A percentile compares a stretch with the other conserved stretches of the same genome.
Evolutionary conservation across 805 yeast genomes (phyloP).

Genomic region (Candida krabiensis): DNA sequence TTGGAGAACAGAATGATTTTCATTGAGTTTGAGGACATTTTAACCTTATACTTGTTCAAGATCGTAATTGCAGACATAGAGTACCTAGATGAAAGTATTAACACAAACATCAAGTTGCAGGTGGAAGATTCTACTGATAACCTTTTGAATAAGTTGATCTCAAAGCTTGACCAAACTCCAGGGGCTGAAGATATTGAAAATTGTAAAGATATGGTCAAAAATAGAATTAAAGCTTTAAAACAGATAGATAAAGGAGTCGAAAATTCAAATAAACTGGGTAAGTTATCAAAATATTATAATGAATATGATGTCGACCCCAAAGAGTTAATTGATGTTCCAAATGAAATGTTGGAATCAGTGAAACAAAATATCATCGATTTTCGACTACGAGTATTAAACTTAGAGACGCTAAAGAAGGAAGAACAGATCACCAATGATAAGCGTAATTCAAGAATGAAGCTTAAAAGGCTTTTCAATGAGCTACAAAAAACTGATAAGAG

Average conservation of each 20-base stretch:
- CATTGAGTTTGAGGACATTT: slow-evolving; percentile 28
- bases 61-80: slow-evolving; percentile 9
- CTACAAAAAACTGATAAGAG: slow-evolving; percentile 21
- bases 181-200: background rate
- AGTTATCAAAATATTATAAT: slow-evolving; percentile 14
- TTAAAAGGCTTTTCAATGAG: slow-evolving; percentile 41
- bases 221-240: slow-evolving; percentile 1
- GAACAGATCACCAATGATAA: slow-evolving; percentile 49
- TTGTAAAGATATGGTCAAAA: too few relatives aligned
- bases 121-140: slow-evolving; percentile 13
- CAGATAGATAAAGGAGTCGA: background rate
- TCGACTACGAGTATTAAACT: slow-evolving; percentile 51
- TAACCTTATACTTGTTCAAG: slow-evolving; percentile 25
- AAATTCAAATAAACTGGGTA: slow-evolving; percentile 6
- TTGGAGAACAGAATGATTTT: slow-evolving; percentile 22
- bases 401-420: slow-evolving; percentile 52
- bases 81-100: background rate
- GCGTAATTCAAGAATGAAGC: slow-evolving; percentile 44
- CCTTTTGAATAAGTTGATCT: slow-evolving; percentile 7
- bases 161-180: background rate
- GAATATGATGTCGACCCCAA: slow-evolving; percentile 54
- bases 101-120: slow-evolving; percentile 3
- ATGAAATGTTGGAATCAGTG: slow-evolving; percentile 50
- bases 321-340: slow-evolving; percentile 59
- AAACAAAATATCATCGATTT: slow-evolving; percentile 55